Evolutionary conservation across 1,139 yeast genomes (phyloP), one percentile per base, ranked within the genome.

Genomic region (Blastobotrys capitulatus): DNA sequence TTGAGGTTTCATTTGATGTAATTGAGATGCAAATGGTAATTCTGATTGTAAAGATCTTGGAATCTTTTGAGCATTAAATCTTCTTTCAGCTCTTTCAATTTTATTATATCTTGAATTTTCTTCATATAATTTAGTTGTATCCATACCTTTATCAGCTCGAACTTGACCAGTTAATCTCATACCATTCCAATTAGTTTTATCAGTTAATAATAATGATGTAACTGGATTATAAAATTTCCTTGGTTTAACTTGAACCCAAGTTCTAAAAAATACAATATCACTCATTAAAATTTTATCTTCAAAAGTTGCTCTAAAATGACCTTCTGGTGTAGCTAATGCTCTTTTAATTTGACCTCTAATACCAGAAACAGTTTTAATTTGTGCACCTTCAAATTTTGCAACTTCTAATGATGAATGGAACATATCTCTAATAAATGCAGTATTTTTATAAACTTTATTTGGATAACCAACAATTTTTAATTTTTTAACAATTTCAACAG

Each of bases 341-440:
- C 97, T 78, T 66, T 94, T 94, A 59, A 94, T 90, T 68, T 94
- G 98, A 66, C 99, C 99, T 60, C 98, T 75, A 53, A 94, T 88
- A 51, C 99, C 98, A 2, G 96, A 87, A 6, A 94, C 98, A 0
- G 98, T 92, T 67, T 90, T 83, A 62, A 94, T 87, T 39, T 90
- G 83, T 0, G 98, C 98, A 51, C 99, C 99, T 72, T 94, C 98
- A 64, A 94, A 94, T 66, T 90, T 87, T 42, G 97, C 97, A 51
- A 90, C 96, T 70, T 94, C 99, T 68, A 94, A 76, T 0, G 95
- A 78, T 52, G 94, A 83, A 26, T 84, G 77, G 66, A 94, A 94
- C 99, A 94, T 94, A 63, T 90, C 97, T 68, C 88, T 90, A 63
- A 94, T 83, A 64, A 94, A 94, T 1, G 98, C 98, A 2, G 98